Conservation (phyloP, 352 stramenopile genomes). For the Globisporangium parvum region DNA sequence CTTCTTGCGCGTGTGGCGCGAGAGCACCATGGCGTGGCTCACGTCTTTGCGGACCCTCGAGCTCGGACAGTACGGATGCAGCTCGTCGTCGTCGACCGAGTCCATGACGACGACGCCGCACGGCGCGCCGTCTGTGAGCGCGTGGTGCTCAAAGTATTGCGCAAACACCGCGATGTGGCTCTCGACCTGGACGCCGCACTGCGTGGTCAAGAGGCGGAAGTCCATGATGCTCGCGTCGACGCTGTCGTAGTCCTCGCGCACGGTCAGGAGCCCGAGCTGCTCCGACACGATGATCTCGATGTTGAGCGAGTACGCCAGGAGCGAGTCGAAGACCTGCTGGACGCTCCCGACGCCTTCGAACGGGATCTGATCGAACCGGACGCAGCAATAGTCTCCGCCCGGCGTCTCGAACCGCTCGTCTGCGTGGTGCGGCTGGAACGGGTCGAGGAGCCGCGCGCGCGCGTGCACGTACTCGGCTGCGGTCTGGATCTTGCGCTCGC, state of each 20-base stretch:
- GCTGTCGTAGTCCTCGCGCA: conserved; percentile 40
- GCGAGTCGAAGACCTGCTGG: conserved; percentile 44
- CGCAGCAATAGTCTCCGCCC: conserved; percentile 25
- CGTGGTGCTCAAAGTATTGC: conserved; percentile 4
- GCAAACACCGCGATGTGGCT: conserved; percentile 1
- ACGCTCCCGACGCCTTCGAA: conserved; percentile 39
- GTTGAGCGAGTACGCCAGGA: conserved; percentile 38
- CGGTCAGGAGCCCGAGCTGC: conserved; percentile 34
- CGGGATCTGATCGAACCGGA: conserved; percentile 30
- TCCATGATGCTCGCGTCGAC: conserved; percentile 26
- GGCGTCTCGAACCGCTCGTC: conserved; percentile 33
- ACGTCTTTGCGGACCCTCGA: conserved; percentile 4
- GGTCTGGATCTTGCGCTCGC: conserved; percentile 27
- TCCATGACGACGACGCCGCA: conserved; percentile 1
- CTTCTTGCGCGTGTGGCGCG: neutral
- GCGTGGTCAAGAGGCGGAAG: conserved; percentile 22
- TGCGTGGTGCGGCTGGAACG: conserved; percentile 26
- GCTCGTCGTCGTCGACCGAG: conserved; percentile 4
- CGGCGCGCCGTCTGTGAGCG: neutral
- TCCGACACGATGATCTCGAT: conserved; percentile 61
- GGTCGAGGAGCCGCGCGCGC: conserved; percentile 33
- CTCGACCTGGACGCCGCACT: neutral
- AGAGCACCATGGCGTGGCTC: neutral
- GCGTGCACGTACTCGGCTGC: conserved; percentile 31
- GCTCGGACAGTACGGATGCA: conserved; percentile 1